Percentiles rank a stretch among this genome's conserved stretches.
Evolutionary conservation across 768 basidiomycete genomes (phyloP).

Genomic region (Rubroboletus pulcherrimus): DNA sequence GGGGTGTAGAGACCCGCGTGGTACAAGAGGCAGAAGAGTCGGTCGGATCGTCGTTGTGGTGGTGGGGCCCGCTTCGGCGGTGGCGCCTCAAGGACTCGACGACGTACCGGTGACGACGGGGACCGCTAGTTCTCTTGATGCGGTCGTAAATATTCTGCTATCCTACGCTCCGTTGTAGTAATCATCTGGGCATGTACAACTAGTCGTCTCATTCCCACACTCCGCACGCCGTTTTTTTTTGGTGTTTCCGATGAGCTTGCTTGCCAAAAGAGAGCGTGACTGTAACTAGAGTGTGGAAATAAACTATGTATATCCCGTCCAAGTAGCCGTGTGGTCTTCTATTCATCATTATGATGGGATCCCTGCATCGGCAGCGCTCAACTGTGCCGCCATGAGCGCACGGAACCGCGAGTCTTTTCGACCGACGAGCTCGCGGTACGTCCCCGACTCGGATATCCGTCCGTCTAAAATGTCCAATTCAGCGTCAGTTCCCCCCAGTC

Average conservation of each 20-base stretch:
- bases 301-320: no score
- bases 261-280: neutral
- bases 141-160: neutral
- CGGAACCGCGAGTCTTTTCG: constrained; percentile 76
- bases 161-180: neutral
- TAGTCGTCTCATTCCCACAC: neutral
- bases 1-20: neutral
- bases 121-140: no score
- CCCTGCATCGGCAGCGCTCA: constrained; percentile 45
- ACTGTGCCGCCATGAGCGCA: constrained; percentile 84
- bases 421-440: constrained; percentile 74
- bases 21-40: constrained; percentile 2
- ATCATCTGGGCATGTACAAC: constrained; percentile 7
- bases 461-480: constrained; percentile 46
- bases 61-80: constrained; percentile 73
- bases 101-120: constrained; percentile 41
- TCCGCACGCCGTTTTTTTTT: no score
- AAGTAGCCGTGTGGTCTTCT: neutral
- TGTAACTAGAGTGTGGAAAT: no score
- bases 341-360: constrained; percentile 1
- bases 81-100: constrained; percentile 81
- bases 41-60: constrained; percentile 53
- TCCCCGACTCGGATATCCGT: constrained; percentile 75
- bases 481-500: neutral
- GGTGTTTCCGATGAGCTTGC: constrained; percentile 7